phyloP scores from a whole-genome alignment of 331 rosid species.

The Arachis monticola region DNA sequence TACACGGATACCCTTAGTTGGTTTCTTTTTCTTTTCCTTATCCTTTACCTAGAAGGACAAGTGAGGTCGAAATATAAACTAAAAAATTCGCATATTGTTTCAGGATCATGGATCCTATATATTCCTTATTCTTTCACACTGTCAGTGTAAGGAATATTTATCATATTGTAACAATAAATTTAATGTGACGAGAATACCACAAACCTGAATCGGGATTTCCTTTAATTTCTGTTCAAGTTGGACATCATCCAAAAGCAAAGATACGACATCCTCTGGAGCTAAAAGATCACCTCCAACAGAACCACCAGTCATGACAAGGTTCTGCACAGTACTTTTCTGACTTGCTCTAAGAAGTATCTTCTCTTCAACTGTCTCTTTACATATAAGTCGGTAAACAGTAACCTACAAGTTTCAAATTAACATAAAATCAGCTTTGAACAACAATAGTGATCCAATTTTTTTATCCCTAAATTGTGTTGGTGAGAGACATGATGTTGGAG shows the following conservation, averaged over 20 bases:
- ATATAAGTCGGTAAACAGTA: conserved; percentile 45
- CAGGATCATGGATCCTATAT: conserved; percentile 7
- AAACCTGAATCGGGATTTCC: conserved; percentile 71
- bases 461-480: background rate
- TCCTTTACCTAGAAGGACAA: conserved; percentile 59
- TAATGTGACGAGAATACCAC: conserved; percentile 12
- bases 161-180: conserved; percentile 1
- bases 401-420: conserved; percentile 48
- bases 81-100: conserved; percentile 5
- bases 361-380: conserved; percentile 47
- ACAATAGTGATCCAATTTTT: conserved; percentile 1
- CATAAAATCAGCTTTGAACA: conserved; percentile 21
- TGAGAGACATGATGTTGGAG: background rate
- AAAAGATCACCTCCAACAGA: conserved; percentile 83
- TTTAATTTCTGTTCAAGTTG: conserved; percentile 79
- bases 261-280: conserved; percentile 88
- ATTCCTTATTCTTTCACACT: background rate
- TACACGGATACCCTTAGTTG: conserved; percentile 62
- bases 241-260: conserved; percentile 78
- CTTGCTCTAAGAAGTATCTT: conserved; percentile 45
- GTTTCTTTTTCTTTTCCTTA: conserved; percentile 63
- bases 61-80: conserved; percentile 12
- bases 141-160: conserved; percentile 13
- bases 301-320: conserved; percentile 58
- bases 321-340: conserved; percentile 43